Percentiles rank a stretch among this genome's conserved stretches.
Evolutionary conservation across 164 flowering plant genomes (phyloP).

Genomic region (Paratinospora sagittata): DNA sequence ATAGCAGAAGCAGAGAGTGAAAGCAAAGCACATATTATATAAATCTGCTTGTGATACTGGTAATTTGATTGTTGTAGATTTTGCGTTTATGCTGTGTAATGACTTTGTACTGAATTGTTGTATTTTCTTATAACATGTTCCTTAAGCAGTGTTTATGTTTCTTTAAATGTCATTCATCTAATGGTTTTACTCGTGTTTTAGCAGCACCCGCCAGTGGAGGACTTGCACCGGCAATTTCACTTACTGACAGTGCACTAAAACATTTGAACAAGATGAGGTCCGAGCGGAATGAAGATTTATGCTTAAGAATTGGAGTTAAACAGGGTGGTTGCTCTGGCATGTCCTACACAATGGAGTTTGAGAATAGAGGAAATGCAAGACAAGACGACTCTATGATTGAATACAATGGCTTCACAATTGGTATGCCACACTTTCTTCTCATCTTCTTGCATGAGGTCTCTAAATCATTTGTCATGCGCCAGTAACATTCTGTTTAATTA

Average conservation of each 20-base stretch:
- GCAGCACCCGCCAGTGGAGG: conserved; percentile 58
- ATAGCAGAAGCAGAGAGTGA: too few relatives aligned
- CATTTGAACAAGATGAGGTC: conserved; percentile 83
- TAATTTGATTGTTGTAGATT: too few relatives aligned
- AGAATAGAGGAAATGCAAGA: conserved; percentile 60
- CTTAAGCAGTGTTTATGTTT: neutral
- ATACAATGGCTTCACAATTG: conserved; percentile 78
- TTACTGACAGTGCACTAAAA: conserved; percentile 76
- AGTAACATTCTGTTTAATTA: too few relatives aligned
- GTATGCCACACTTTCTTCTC: conserved; percentile 27
- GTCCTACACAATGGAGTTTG: conserved; percentile 98
- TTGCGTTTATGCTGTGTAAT: too few relatives aligned
- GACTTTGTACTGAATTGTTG: too few relatives aligned
- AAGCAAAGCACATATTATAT: too few relatives aligned
- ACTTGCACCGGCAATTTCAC: conserved; percentile 65
- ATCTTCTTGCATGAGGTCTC: neutral
- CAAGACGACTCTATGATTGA: conserved; percentile 91
- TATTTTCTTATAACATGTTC: too few relatives aligned
- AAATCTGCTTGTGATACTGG: too few relatives aligned
- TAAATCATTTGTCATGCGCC: too few relatives aligned
- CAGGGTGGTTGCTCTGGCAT: conserved; percentile 99
- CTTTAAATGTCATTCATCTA: neutral
- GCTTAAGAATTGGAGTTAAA: conserved; percentile 91
- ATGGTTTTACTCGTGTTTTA: conserved; percentile 21
- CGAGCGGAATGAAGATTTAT: conserved; percentile 72